A percentile compares a stretch with the other conserved stretches of the same genome.
These are phyloP conservation scores for Hemisphaericaspora subhashii DNA, from an alignment of 1,139 yeast species.

Conservation along the genomic window DNA sequence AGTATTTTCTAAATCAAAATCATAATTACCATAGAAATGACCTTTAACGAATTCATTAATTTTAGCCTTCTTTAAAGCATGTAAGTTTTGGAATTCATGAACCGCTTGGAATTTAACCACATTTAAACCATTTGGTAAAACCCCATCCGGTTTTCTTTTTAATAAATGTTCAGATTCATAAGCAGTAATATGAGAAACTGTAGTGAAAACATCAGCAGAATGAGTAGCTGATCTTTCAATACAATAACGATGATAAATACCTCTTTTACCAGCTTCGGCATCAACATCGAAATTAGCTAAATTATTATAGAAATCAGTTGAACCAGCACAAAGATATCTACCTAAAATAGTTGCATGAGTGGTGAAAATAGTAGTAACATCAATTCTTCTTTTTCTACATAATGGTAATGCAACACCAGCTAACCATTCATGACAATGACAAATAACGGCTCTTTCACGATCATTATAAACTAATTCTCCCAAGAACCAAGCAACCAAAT, in stretches of 20 bases:
- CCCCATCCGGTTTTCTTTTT: constrained; percentile 96
- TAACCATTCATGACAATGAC: constrained; percentile 97
- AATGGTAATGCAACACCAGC: constrained; percentile 96
- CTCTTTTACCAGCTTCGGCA: constrained; percentile 96
- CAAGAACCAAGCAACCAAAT: constrained; percentile 93
- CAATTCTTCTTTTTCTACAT: constrained; percentile 87
- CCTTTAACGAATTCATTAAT: constrained; percentile 95
- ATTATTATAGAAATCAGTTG: constrained; percentile 93
- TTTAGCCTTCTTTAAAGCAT: constrained; percentile 86
- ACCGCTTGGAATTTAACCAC: constrained; percentile 96
- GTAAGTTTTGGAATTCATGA: constrained; percentile 96
- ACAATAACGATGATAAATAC: constrained; percentile 95
- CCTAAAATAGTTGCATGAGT: constrained; percentile 97
- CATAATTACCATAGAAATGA: constrained; percentile 95
- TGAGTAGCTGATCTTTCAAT: constrained; percentile 97
- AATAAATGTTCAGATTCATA: constrained; percentile 90
- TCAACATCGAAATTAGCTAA: constrained; percentile 90
- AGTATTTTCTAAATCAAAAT: constrained; percentile 91
- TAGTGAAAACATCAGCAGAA: constrained; percentile 94
- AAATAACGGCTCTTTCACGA: constrained; percentile 81
- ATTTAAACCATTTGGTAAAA: constrained; percentile 92
- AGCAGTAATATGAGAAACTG: constrained; percentile 96
- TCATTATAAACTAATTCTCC: constrained; percentile 89
- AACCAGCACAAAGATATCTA: constrained; percentile 93
- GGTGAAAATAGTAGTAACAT: constrained; percentile 92